A percentile compares a stretch with the other conserved stretches of the same genome.
Conservation (phyloP, 495 filamentous ascomycete genomes). For the Usnea hakonensis region DNA sequence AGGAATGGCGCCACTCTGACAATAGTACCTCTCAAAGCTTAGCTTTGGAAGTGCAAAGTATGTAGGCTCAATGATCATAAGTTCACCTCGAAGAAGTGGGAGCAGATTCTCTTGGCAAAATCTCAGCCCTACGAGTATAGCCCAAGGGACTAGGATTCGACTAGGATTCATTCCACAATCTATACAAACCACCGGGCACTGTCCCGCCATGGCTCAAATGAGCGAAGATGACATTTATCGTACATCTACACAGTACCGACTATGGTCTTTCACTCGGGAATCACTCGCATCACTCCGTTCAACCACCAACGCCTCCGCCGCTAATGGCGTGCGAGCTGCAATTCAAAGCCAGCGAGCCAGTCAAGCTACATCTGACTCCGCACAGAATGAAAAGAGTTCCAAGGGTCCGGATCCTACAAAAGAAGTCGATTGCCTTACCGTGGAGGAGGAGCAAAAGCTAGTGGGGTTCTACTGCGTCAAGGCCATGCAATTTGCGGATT, state of each 20-base stretch:
- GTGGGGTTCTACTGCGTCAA: conserved; percentile 71
- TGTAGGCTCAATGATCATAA: too few species aligned
- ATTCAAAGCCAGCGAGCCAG: conserved; percentile 31
- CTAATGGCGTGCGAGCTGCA: conserved; percentile 59
- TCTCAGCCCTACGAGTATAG: too few species aligned
- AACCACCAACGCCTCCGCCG: conserved; percentile 67
- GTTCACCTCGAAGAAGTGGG: too few species aligned
- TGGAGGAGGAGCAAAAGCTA: conserved; percentile 74
- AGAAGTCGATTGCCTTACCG: conserved; percentile 63
- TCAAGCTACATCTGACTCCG: conserved; percentile 13
- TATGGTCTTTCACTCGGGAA: conserved; percentile 85
- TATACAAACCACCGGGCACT: too few species aligned
- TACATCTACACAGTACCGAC: conserved; percentile 78
- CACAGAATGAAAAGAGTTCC: conserved; percentile 8
- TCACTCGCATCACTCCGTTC: conserved; percentile 60
- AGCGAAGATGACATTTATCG: conserved; percentile 87
- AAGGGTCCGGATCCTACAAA: neutral
- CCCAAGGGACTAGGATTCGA: too few species aligned
- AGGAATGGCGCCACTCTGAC: too few species aligned
- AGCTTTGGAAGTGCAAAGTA: too few species aligned
- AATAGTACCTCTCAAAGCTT: too few species aligned
- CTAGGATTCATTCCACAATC: neutral
- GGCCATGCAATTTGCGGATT: conserved; percentile 64
- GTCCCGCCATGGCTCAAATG: conserved; percentile 33
- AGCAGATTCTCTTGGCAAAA: too few species aligned